A percentile compares a stretch with the other conserved stretches of the same genome.
phyloP scores from a whole-genome alignment of 176 grass and related monocot genomes.

The Miscanthus lutarioriparius region DNA sequence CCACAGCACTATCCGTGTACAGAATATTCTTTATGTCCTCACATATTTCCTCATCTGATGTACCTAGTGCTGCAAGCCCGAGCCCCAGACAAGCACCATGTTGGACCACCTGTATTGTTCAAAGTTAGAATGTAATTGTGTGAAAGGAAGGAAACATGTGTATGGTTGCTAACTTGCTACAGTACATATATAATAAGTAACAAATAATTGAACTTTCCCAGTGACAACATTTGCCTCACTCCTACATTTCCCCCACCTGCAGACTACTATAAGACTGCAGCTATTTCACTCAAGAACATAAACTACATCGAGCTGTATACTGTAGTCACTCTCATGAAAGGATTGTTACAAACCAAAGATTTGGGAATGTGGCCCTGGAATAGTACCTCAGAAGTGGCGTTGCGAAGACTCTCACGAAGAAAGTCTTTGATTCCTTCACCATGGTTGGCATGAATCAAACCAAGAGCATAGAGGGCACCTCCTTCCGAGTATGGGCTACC shows the following conservation, averaged over 20 bases:
- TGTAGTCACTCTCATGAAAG: neutral
- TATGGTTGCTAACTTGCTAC: neutral
- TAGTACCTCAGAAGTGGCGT: conserved; percentile 71
- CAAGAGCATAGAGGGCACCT: conserved; percentile 95
- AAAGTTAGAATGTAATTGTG: conserved; percentile 38
- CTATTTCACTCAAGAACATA: neutral
- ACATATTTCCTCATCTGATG: conserved; percentile 92
- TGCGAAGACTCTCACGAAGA: conserved; percentile 85
- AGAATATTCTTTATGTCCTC: conserved; percentile 90
- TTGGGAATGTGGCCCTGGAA: neutral
- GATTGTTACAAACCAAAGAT: neutral
- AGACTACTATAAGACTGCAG: neutral
- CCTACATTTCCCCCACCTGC: neutral
- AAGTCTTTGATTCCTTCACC: conserved; percentile 99
- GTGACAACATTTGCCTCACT: neutral
- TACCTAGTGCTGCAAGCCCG: conserved; percentile 88
- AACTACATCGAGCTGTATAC: neutral
- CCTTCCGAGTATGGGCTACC: conserved; percentile 98
- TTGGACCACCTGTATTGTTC: conserved; percentile 85
- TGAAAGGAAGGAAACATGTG: neutral
- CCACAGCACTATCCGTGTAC: conserved; percentile 90
- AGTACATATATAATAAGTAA: neutral
- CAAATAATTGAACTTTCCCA: neutral
- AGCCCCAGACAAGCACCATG: conserved; percentile 96
- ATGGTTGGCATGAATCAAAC: conserved; percentile 99